Conservation (phyloP, 2,329 filamentous ascomycete genomes). For the Venturia pyrina region DNA sequence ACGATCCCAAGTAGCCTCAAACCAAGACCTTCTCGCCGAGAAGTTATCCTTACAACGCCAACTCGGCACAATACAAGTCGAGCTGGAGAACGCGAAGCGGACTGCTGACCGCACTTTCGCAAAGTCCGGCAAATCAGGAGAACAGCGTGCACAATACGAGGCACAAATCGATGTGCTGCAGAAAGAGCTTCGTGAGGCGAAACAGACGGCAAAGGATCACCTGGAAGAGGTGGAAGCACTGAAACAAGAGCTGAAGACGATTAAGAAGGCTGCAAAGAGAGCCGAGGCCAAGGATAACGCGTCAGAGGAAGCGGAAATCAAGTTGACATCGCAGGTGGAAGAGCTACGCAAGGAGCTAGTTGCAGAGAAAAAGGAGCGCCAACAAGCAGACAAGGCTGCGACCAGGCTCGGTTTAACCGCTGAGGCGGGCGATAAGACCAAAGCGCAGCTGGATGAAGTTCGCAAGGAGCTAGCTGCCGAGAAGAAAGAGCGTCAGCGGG, state of each 20-base stretch:
- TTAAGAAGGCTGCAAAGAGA: not conserved
- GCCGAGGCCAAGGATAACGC: not conserved
- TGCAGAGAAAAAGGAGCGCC: constrained; percentile 40
- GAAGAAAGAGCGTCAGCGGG: constrained; percentile 41
- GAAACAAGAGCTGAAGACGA: constrained; percentile 22
- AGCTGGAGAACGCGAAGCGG: constrained; percentile 75
- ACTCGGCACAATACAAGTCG: constrained; percentile 64
- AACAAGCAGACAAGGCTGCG: constrained; percentile 40
- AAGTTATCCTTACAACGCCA: constrained; percentile 74
- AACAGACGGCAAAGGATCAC: constrained; percentile 4
- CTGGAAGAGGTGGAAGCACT: constrained; percentile 22
- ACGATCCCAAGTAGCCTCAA: constrained; percentile 45
- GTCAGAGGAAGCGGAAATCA: constrained; percentile 21
- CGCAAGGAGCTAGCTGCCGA: constrained; percentile 41
- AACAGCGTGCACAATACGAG: constrained; percentile 35
- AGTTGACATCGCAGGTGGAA: constrained; percentile 27
- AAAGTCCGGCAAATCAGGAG: constrained; percentile 39
- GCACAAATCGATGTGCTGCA: constrained; percentile 31
- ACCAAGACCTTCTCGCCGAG: constrained; percentile 63
- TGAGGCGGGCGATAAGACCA: constrained; percentile 17
- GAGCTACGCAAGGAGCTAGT: constrained; percentile 40
- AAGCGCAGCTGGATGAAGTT: constrained; percentile 36
- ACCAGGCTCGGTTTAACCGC: not conserved
- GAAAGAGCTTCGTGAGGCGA: constrained; percentile 11
- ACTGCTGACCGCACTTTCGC: constrained; percentile 48